phyloP scores from a whole-genome alignment of 352 stramenopile species.

The Phytophthora tentaculata region DNA sequence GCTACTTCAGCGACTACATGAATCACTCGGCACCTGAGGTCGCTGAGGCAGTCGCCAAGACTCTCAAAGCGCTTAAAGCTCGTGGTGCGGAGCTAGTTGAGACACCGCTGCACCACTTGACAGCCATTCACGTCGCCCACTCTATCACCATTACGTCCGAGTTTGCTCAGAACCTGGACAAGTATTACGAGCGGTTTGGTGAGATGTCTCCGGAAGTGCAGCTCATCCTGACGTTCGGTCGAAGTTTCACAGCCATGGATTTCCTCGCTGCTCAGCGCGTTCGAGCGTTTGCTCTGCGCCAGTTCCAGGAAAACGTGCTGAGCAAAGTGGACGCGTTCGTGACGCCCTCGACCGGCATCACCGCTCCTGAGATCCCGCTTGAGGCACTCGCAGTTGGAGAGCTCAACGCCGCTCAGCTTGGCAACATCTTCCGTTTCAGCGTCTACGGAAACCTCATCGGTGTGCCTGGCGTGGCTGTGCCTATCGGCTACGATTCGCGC shows the following conservation, averaged over 20 bases:
- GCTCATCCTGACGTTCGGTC: conserved; percentile 74
- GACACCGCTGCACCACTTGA: conserved; percentile 78
- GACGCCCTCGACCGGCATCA: conserved; percentile 81
- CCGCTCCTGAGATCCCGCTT: conserved; percentile 67
- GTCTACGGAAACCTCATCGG: conserved; percentile 90
- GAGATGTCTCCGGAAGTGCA: conserved; percentile 77
- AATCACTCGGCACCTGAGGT: conserved; percentile 78
- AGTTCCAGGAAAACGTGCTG: conserved; percentile 79
- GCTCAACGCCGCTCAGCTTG: conserved; percentile 61
- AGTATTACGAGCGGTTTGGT: conserved; percentile 62
- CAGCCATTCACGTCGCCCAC: conserved; percentile 83
- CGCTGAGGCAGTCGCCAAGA: conserved; percentile 43
- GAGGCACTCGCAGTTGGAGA: conserved; percentile 56
- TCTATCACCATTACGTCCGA: conserved; percentile 84
- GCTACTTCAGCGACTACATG: conserved; percentile 80
- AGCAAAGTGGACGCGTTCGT: conserved; percentile 90
- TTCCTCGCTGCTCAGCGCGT: conserved; percentile 88
- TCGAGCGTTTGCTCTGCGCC: conserved; percentile 78
- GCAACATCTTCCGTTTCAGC: conserved; percentile 81
- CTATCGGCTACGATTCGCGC: conserved; percentile 67
- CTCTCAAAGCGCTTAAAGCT: conserved; percentile 55
- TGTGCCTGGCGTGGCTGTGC: conserved; percentile 79
- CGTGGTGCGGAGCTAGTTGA: conserved; percentile 78
- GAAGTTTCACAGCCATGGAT: conserved; percentile 75
- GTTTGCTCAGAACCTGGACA: conserved; percentile 74